Evolutionary conservation across 2,329 filamentous ascomycete species (phyloP), one percentile per base, ranked within the genome.

Genomic region (Colletotrichum chlorophyti): DNA sequence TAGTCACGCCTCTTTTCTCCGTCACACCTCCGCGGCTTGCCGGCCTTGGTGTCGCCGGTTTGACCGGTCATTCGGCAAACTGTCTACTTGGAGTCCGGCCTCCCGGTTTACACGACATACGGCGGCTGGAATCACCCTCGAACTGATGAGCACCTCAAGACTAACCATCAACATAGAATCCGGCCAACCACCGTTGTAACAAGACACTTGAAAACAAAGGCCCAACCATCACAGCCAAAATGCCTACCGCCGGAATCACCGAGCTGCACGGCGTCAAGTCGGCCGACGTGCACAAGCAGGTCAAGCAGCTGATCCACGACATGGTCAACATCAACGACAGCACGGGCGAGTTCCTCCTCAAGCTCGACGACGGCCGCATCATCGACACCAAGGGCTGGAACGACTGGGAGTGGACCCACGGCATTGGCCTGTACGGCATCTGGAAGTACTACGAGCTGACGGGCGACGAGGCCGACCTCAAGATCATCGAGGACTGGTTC

Each of bases 311-410:
- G 58, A 92, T 91, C 65, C 74, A 88, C 68, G 90, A 91, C 67
- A 80, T 94, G 37, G 82, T 93, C 70, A 90, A 90, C 72, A 93
- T 93, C 74, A 85, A 86, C 67, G 91, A 94, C 75, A 82, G 80
- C 34, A 90, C 88, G 0, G 90, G 90, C 46, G 81, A 90, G 67
- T 93, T 92, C 70, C 79, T 93, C 21, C 77, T 93, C 58, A 85
- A 79, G 17, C 81, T 94, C 31, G 79, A 82, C 2, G 90, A 93
- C 66, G 90, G 90, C 55, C 83, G 88, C 31, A 79, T 93, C 46
- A 93, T 94, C 68, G 90, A 93, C 72, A 93, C 91, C 55, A 94
- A 94, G 73, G 90, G 89, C 55, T 94, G 90, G 91, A 83, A 89
- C 63, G 88, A 88, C 68, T 93, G 90, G 90, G 90, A 93, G 74